Base-by-base conservation (phyloP, 306 rosid species). In the Quillaja saponaria region DNA sequence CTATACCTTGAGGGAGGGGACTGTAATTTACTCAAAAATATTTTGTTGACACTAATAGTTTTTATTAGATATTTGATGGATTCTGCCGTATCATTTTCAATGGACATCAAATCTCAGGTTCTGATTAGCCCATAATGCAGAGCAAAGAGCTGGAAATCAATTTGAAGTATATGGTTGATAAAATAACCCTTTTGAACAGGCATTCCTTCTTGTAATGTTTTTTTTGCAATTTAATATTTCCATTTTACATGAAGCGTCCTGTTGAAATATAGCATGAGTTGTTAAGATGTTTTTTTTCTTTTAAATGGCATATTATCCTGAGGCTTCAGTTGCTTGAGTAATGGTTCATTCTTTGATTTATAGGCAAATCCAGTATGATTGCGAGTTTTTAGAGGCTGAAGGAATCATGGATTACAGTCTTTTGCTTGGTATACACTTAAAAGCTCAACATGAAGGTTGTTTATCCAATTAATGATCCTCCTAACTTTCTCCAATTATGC, bases 361-460 rank as follows among this genome's bases (percentile, higher is more conserved):
- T 55, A 80, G 85, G 56, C 85, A 80, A 76, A 59, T 80, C 77
- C 76, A 76, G 67, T 49, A 37, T 57, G 85, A 80, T 31, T 80
- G 82, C 4, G 74, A 76, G 54, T 76, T 76, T 57, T 65, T 80
- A 72, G 85, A 64, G 66, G 77, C 61, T 5, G 80, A 73, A 46
- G 82, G 80, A 64, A 55, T 76, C 64, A 80, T 80, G 85, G 71
- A 76, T 70, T 80, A 76, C 20, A 76, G 85, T 57, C 59, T 80
- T 28, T 60, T 80, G 71, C 74, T 80, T 52, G 71, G 77, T 50
- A 56, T 80, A 38, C 82, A 73, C 58, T 13, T 60, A 11, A 49
- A 53, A 37, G 46, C 58, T 39, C 42, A 67, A 37, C 53, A 19
- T 39, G 57, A 76, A 72, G 85, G 82, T 72, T 41, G 35, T 62